Evolutionary conservation across 2,329 filamentous ascomycete genomes (phyloP).

Genomic region (Trichoderma koningiopsis): DNA sequence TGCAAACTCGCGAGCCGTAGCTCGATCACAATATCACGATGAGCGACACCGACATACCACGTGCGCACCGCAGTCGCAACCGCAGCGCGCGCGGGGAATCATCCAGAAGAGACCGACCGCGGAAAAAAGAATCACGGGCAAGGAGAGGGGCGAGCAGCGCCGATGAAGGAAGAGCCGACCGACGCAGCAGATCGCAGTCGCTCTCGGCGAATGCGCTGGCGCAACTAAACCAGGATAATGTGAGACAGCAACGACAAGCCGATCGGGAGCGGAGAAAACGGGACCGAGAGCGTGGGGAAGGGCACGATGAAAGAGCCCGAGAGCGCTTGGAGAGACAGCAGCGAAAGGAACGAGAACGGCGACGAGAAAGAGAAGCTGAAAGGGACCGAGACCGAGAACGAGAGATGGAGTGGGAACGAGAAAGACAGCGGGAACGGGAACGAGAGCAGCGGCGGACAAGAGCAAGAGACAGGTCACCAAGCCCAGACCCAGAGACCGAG

Average conservation of each 20-base stretch:
- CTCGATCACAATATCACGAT: conserved; percentile 32
- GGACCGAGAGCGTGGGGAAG: conserved; percentile 22
- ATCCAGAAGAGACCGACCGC: conserved; percentile 40
- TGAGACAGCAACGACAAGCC: conserved; percentile 50
- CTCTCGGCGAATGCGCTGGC: conserved; percentile 62
- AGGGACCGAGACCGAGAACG: conserved; percentile 30
- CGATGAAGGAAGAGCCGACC: conserved; percentile 38
- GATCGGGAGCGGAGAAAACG: conserved; percentile 36
- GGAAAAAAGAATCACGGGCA: conserved; percentile 40
- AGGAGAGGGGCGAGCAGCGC: conserved; percentile 38
- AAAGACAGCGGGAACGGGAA: conserved; percentile 30
- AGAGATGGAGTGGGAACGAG: conserved; percentile 18
- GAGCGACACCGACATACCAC: conserved; percentile 42
- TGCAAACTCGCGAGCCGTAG: conserved; percentile 32
- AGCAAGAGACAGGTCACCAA: conserved; percentile 30
- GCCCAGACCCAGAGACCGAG: conserved; percentile 23
- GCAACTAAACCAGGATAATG: conserved; percentile 64
- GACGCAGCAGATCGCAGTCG: conserved; percentile 33
- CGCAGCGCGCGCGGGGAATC: conserved; percentile 37
- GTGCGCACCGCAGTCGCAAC: conserved; percentile 36
- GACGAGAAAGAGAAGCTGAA: conserved; percentile 30
- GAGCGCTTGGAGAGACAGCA: conserved; percentile 27
- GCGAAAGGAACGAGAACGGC: conserved; percentile 25
- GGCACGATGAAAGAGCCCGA: conserved; percentile 27
- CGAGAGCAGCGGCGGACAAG: conserved; percentile 30